A percentile compares a stretch with the other conserved stretches of the same genome.
Conservation (phyloP, 1,284 basidiomycete genomes). For the Melanopsichium pennsylvanicum region DNA sequence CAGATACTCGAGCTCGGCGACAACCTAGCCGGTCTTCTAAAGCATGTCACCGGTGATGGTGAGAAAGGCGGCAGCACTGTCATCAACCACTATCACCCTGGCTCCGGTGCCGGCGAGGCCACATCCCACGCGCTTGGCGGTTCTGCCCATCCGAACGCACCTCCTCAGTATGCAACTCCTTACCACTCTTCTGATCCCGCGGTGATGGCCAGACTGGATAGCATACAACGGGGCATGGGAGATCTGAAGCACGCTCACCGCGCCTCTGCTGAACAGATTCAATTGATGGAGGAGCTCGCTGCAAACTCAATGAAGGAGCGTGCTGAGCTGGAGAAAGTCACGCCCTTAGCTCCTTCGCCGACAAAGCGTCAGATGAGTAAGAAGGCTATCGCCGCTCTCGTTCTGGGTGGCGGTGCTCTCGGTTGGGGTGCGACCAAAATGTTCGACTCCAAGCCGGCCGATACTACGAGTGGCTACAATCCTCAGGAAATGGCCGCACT, state of each 20-base stretch:
- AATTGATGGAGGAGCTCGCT: constrained; percentile 15
- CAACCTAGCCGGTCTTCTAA: neutral
- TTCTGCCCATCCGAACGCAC: neutral
- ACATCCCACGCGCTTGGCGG: neutral
- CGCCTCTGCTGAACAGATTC: constrained; percentile 8
- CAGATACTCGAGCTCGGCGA: constrained; percentile 3
- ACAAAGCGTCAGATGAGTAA: neutral
- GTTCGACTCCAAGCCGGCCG: constrained; percentile 33
- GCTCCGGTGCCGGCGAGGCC: too few species aligned
- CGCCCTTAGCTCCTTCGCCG: too few species aligned
- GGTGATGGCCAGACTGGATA: too few species aligned
- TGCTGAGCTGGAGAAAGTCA: neutral
- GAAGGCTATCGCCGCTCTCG: constrained; percentile 6
- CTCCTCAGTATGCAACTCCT: constrained; percentile 2
- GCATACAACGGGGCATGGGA: neutral
- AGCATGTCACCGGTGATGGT: neutral
- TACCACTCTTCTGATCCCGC: neutral
- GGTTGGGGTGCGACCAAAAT: constrained; percentile 18
- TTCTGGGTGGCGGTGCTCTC: constrained; percentile 1
- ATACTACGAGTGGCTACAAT: constrained; percentile 12
- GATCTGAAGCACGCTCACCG: constrained; percentile 1
- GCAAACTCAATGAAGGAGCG: constrained; percentile 10
- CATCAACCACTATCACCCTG: constrained; percentile 6
- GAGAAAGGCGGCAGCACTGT: neutral
- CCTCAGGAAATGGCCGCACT: constrained; percentile 19